Base-by-base conservation (phyloP, 116 monocot species). In the Iris pallida region DNA sequence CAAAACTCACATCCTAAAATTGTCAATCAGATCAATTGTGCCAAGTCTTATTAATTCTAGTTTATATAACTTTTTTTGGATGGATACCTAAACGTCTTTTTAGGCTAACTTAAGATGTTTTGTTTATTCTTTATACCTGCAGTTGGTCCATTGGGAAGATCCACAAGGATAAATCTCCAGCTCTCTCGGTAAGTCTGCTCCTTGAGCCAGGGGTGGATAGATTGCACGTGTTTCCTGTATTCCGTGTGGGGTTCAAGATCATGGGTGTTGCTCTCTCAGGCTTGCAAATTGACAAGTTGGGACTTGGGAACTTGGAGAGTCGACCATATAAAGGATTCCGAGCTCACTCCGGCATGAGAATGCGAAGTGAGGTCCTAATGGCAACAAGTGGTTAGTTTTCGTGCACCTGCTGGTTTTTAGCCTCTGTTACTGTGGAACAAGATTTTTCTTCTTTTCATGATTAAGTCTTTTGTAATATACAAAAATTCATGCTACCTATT, bases 271-370 rank as follows among this genome's bases (percentile, higher is more conserved):
- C 96, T 20, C 75, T 96, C 15, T 96, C 96, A 9, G 89, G 87
- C n/a, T 63, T 96, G 76, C 88, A 79, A 66, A 87, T 96, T 15
- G 86, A 89, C 55, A 89, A 79, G 61, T 40, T 96, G 64, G 87
- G 86, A 45, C 61, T 89, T 16, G 91, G 75, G 68, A 95, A 91
- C 57, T 68, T 65, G 6, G 18, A 82, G 4, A 73, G 9, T 53
- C 74, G 52, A 19, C 89, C 86, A n/a, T 89, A 87, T 56, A 96
- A 96, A 65, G 96, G 96, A 66, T 96, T 96, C 69, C 80, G 92
- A 62, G 96, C 92, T 81, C 17, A 96, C 96, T 61, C 79, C 68
- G 70, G 79, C 96, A 16, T 89, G 96, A 15, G 70, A 89, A 55
- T 96, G 84, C 75, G 82, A 91, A 68, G 68, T 91, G 15, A 86